Evolutionary conservation across 768 basidiomycete genomes (phyloP).

Genomic region (Floccularia luteovirens): DNA sequence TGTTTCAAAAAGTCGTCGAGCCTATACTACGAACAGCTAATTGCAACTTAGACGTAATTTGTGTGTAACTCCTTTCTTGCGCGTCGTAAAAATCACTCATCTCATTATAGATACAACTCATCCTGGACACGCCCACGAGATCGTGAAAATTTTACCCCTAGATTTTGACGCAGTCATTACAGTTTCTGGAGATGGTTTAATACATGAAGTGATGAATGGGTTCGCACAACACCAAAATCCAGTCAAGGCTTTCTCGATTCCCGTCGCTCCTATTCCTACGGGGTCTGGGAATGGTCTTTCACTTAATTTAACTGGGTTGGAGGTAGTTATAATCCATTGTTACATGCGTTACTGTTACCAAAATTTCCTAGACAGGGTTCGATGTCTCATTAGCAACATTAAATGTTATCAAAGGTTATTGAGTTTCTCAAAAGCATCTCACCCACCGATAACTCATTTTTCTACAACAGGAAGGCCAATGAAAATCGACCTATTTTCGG

Average conservation of each 20-base stretch:
- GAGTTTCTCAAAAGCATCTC: background rate
- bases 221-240: conserved; percentile 61
- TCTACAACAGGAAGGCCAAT: conserved; percentile 67
- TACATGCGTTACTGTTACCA: background rate
- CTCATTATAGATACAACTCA: conserved; percentile 49
- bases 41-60: conserved; percentile 51
- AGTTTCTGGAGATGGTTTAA: conserved; percentile 78
- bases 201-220: conserved; percentile 83
- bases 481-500: conserved; percentile 69
- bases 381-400: conserved; percentile 68
- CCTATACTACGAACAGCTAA: conserved; percentile 67
- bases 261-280: conserved; percentile 73
- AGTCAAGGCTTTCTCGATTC: conserved; percentile 52
- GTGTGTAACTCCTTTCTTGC: conserved; percentile 31
- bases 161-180: conserved; percentile 66
- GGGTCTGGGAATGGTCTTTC: conserved; percentile 78
- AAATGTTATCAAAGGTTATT: conserved; percentile 72
- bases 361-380: conserved; percentile 28
- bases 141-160: conserved; percentile 48
- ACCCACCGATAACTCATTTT: background rate
- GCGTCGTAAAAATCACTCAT: conserved; percentile 1
- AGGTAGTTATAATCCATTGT: conserved; percentile 27
- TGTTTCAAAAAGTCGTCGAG: conserved; percentile 53
- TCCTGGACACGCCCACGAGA: conserved; percentile 56
- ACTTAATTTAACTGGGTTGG: conserved; percentile 65